Evolutionary conservation across 148 eudicot species (phyloP), one percentile per base, ranked within the genome.

Genomic region (Vaccinium vitisidaea): DNA sequence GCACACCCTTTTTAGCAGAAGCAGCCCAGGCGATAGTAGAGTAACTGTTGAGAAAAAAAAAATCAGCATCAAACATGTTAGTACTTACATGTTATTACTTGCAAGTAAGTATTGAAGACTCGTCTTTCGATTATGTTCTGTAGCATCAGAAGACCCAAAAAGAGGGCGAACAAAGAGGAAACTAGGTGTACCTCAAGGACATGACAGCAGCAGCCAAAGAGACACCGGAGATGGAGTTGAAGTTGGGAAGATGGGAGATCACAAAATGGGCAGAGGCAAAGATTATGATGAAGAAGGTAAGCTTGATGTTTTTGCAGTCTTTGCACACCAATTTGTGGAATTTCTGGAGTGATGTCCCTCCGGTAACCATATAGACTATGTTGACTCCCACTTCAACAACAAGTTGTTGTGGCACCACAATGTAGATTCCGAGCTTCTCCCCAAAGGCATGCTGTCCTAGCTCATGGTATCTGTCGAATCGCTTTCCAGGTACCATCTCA

Each of bases 401-500:
- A 0, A 90, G 80, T 59, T 90, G 92, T 21, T 90, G 92, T 10
- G 92, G 90, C 80, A 90, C 89, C 9, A 90, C 89, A 10, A 90
- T 88, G 58, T 73, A 87, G 6, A 88, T 85, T 2, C 92, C 92
- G 0, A 90, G 90, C 82, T 90, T 90, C 81, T 90, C 87, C 0
- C 92, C 92, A 71, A 90, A 90, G 1, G 89, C 92, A 32, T 90
- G 82, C 78, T 90, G 90, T 9, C 92, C 92, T 6, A 90, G 86
- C 87, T 90, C 92, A 30, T 90, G 92, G 80, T 90, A 90, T 75
- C 92, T 82, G 59, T 90, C 89, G 43, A 90, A 90, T 59, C 92
- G 90, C 83, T 79, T 90, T 49, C 92, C 92, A 3, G 89, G 89
- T 4, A 87, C 90, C 67, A 84, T 85, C 48, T 90, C 92, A 56